Evolutionary conservation across 1,139 yeast genomes (phyloP), one percentile per base, ranked within the genome.

Genomic region (Taphrina populina): DNA sequence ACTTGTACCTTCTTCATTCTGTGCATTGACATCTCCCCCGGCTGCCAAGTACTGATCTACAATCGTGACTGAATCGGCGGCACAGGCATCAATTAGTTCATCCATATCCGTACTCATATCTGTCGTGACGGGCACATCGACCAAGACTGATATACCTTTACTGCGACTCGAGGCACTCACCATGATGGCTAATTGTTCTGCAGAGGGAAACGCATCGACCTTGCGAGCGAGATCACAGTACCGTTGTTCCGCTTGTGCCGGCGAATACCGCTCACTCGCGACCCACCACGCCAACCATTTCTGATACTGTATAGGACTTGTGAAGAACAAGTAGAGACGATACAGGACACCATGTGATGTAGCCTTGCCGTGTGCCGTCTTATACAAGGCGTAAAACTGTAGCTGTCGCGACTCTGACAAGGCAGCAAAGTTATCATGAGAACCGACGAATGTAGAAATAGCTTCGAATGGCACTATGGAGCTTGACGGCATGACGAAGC

Each of bases 211-310:
- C 8, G 54, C 54, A n/a, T 26, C 39, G 26, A 49, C 13, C 15
- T 32, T 24, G 10, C 10, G 13, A 11, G 54, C 54, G 17, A 49
- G 27, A 17, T 21, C 15, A 17, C 33, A 49, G 26, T 49, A 49
- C 13, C 46, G 54, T 2, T 10, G 13, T 11, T 30, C 29, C 10
- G 45, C 45, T n/a, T 37, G 35, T 3, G 17, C 23, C 1, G 24
- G 21, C 11, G 39, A 23, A 10, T 39, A 39, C 11, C 45, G 19
- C 8, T 32, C 36, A 23, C 36, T 13, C 2, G 33, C 39, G 6
- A 49, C 24, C 36, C 44, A 40, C 54, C 54, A 49, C 15, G 46
- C 32, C 20, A 34, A 15, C 54, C 54, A 49, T 30, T 39, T 49
- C 13, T 15, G n/a, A 23, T 39, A 49, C 8, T 27, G 46, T 5